These are phyloP conservation scores for Oryza glaberrima DNA, from an alignment of 176 grass and related monocot genomes.

Conservation along the genomic window DNA sequence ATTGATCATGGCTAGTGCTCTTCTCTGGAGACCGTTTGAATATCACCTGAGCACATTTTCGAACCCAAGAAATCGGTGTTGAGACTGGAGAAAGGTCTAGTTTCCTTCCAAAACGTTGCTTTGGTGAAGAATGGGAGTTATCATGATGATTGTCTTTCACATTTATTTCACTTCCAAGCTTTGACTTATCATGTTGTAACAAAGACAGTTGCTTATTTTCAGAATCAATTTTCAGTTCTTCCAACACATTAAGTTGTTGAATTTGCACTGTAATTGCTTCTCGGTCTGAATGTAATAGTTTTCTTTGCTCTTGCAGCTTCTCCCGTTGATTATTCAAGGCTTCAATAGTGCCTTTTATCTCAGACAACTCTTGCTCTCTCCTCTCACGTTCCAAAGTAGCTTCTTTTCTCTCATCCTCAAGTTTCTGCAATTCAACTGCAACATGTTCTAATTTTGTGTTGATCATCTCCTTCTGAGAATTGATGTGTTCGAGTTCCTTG, in stretches of 20 bases:
- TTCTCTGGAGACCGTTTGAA: conserved; percentile 78
- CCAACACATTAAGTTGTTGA: conserved; percentile 72
- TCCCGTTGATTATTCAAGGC: conserved; percentile 71
- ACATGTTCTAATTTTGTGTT: conserved; percentile 64
- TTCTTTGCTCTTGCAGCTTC: conserved; percentile 95
- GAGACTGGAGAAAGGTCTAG: conserved; percentile 48
- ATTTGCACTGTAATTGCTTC: conserved; percentile 80
- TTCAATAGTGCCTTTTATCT: conserved; percentile 72
- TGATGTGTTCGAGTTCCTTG: conserved; percentile 69
- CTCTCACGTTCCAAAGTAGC: conserved; percentile 64
- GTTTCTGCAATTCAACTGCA: conserved; percentile 72
- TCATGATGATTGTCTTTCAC: conserved; percentile 26
- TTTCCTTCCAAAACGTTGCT: conserved; percentile 43
- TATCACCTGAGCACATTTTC: conserved; percentile 72
- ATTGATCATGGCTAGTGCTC: conserved; percentile 42
- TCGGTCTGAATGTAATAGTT: conserved; percentile 73
- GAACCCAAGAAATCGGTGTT: conserved; percentile 77
- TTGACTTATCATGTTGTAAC: conserved; percentile 40
- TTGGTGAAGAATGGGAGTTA: conserved; percentile 48
- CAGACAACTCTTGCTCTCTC: conserved; percentile 76
- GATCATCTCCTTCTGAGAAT: conserved; percentile 73
- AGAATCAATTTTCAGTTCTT: conserved; percentile 64
- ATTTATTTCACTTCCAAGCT: conserved; percentile 31
- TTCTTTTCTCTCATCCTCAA: conserved; percentile 83
- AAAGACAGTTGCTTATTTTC: conserved; percentile 74